Evolutionary conservation across 2,329 filamentous ascomycete species (phyloP).

Genomic region (Verticillium nubilum): DNA sequence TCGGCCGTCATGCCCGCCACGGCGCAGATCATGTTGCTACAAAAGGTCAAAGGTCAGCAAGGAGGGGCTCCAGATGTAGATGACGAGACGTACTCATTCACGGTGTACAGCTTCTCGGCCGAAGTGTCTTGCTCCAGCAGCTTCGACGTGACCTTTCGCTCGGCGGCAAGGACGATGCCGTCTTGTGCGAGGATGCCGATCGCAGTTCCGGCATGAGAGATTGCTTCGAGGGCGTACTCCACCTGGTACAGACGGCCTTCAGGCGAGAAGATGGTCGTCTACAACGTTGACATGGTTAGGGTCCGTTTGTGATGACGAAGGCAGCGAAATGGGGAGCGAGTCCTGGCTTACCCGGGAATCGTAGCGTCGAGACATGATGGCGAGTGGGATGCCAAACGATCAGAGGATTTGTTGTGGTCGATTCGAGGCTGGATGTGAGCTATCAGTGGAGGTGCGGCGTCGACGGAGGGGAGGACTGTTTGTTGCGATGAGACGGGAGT

Average conservation of each 20-base stretch:
- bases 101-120: constrained; percentile 98
- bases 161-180: constrained; percentile 95
- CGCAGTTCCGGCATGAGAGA: constrained; percentile 95
- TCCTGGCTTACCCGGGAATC: constrained; percentile 77
- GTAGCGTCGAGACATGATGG: constrained; percentile 89
- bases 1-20: constrained; percentile 99
- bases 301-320: constrained; percentile 18
- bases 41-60: constrained; percentile 7
- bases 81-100: constrained; percentile 76
- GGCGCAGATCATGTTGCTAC: constrained; percentile 98
- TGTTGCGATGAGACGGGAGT: constrained; percentile 4
- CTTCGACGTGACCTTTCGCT: constrained; percentile 99
- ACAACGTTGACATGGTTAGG: constrained; percentile 1
- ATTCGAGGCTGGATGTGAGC: not conserved
- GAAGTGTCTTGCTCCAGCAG: constrained; percentile 98
- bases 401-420: not conserved
- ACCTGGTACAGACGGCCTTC: constrained; percentile 98
- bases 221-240: constrained; percentile 98
- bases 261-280: constrained; percentile 99
- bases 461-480: not conserved
- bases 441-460: not conserved
- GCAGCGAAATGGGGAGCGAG: constrained; percentile 15
- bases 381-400: not conserved
- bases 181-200: constrained; percentile 96
- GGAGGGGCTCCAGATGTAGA: not conserved